Conservation (phyloP, 139 green algal genomes). For the Coelastrella sp. region DNA sequence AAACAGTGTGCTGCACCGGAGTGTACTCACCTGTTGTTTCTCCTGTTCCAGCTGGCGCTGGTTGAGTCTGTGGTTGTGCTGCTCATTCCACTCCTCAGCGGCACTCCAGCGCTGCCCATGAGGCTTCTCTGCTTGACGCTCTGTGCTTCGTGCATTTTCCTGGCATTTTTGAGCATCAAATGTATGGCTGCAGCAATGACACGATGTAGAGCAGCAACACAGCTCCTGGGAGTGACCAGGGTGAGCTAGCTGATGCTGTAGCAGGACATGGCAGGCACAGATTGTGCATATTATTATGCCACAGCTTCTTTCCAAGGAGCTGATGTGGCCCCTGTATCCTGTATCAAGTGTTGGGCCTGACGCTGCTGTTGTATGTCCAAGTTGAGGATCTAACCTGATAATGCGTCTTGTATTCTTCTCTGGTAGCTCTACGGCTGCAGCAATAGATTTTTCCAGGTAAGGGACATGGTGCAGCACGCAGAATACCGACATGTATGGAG, state of each 20-base stretch:
- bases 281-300: not conserved
- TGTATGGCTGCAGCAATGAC: slow-evolving; percentile 8
- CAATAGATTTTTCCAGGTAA: not conserved
- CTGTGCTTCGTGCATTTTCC: slow-evolving; percentile 1
- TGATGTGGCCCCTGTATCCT: too few species aligned
- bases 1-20: not conserved
- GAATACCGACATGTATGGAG: too few species aligned
- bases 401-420: slow-evolving; percentile 18
- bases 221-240: too few species aligned
- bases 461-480: too few species aligned
- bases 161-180: not conserved
- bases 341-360: not conserved
- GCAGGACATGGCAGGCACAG: not conserved
- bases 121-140: slow-evolving; percentile 3
- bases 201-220: too few species aligned
- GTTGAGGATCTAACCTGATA: slow-evolving; percentile 9
- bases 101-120: slow-evolving; percentile 25
- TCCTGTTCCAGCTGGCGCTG: slow-evolving; percentile 9
- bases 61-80: not conserved
- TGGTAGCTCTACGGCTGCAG: not conserved
- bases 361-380: not conserved
- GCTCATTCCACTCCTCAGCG: slow-evolving; percentile 2
- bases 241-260: too few species aligned
- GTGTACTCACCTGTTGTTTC: slow-evolving; percentile 1
- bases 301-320: too few species aligned